These are phyloP conservation scores for Patellifolia procumbens DNA, from an alignment of 179 eudicot species.

Conservation along the genomic window DNA sequence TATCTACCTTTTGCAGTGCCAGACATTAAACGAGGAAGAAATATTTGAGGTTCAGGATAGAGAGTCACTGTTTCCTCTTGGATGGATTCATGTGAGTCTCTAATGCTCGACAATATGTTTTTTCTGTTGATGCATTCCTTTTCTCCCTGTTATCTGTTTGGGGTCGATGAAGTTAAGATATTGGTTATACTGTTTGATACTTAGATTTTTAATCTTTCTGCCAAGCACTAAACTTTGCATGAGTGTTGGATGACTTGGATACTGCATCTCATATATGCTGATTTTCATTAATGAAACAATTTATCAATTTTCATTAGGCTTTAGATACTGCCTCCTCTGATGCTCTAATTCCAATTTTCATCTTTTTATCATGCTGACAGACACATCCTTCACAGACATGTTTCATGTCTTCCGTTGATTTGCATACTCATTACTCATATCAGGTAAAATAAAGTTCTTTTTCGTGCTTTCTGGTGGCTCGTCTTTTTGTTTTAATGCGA, in stretches of 20 bases:
- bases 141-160: not conserved
- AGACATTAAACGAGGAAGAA: constrained; percentile 90
- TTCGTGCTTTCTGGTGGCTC: not conserved
- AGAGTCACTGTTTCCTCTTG: constrained; percentile 82
- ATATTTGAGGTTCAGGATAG: constrained; percentile 95
- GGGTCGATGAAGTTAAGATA: not conserved
- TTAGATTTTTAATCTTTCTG: not conserved
- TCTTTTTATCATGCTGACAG: constrained; percentile 43
- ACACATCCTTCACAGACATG: constrained; percentile 99
- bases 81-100: constrained; percentile 95
- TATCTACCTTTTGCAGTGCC: constrained; percentile 58
- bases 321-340: not conserved
- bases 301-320: not conserved
- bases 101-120: not conserved
- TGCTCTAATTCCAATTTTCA: not conserved
- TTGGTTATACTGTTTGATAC: not conserved
- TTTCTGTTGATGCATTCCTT: not conserved
- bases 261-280: not conserved
- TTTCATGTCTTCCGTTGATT: constrained; percentile 98
- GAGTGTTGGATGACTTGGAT: not conserved
- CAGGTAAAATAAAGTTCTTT: constrained; percentile 54
- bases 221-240: not conserved
- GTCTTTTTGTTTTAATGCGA: not conserved
- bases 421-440: constrained; percentile 98
- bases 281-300: no score